Base-by-base conservation (phyloP, 2,329 filamentous ascomycete genomes). In the Colletotrichum echinochloae region DNA sequence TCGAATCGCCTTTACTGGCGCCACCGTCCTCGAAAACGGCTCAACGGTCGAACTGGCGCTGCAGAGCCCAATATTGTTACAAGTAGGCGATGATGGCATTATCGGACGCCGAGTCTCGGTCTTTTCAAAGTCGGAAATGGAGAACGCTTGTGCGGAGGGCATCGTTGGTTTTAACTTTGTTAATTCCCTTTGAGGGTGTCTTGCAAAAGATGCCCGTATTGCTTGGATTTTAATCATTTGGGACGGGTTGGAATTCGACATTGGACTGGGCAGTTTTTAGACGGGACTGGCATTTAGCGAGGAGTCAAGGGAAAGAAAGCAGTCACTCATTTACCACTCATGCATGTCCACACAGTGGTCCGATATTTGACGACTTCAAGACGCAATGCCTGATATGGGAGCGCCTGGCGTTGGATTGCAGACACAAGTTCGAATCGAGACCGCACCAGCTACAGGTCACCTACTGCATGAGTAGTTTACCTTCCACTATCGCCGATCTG, bases 101-200 rank as follows among this genome's bases (percentile, higher is more conserved):
- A 86, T 87, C 26, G 85, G 85, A 0, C 79, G 84, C 5, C 77
- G 84, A 12, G 83, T 87, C 1, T 85, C 84, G 0, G 62, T 87
- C 0, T 79, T 78, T 37, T 77, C 78, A 0, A 72, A 75, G 0
- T 65, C 73, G 0, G 56, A 64, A 0, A 70, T 64, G 72, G 79
- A 79, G 14, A 73, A 73, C 6, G 78, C 84, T 0, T 72, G 85
- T 4, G 84, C 84, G 0, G 84, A 86, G 72, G 85, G 85, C 0
- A 84, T 86, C n/a, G 82, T 86, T 5, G 85, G 85, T 0, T 85
- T 84, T 74, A 86, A 86, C 49, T 80, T 71, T 52, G 35, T 70
- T 11, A 63, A 35, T 33, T 59, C 52, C 0, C 33, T 63, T 12
- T 67, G 28, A 56, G 3, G 39, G n/a, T n/a, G n/a, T n/a, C n/a